These are phyloP conservation scores for Termitomyces sp. DNA, from an alignment of 768 basidiomycete species.

Conservation along the genomic window DNA sequence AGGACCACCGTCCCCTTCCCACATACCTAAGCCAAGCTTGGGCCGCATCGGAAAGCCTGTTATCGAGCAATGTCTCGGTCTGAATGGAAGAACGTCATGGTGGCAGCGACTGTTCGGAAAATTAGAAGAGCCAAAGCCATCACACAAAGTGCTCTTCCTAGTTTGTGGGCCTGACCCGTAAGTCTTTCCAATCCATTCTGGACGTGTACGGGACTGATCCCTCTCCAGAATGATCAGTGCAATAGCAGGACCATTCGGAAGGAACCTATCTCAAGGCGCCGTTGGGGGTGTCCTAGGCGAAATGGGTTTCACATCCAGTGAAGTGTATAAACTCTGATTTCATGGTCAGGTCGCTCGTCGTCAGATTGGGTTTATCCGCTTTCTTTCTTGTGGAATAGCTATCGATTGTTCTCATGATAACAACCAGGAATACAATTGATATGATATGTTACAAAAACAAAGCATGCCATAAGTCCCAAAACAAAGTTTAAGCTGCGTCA, in stretches of 20 bases:
- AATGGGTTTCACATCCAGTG: slow-evolving; percentile 55
- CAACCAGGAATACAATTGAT: background rate
- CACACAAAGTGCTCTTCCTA: slow-evolving; percentile 56
- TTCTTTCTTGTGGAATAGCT: background rate
- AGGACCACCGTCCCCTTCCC: slow-evolving; percentile 17
- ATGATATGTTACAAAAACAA: slow-evolving; percentile 11
- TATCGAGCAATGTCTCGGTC: slow-evolving; percentile 40
- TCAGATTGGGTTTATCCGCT: background rate
- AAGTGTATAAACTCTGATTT: slow-evolving; percentile 66
- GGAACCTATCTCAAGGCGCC: slow-evolving; percentile 70
- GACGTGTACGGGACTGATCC: background rate
- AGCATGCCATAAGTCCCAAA: background rate
- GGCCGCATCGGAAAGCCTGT: slow-evolving; percentile 55
- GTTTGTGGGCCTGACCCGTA: slow-evolving; percentile 87
- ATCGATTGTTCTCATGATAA: background rate
- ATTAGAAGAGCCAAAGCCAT: slow-evolving; percentile 14
- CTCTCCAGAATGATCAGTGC: slow-evolving; percentile 64
- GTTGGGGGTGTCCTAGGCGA: slow-evolving; percentile 65
- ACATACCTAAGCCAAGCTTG: slow-evolving; percentile 26
- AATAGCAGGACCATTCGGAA: slow-evolving; percentile 74
- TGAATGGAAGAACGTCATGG: slow-evolving; percentile 26
- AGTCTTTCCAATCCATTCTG: slow-evolving; percentile 19
- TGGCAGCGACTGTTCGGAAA: slow-evolving; percentile 30
- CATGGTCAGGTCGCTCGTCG: background rate
- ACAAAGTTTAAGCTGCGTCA: slow-evolving; percentile 22